Base-by-base conservation (phyloP, 2,329 filamentous ascomycete species). In the Claviceps sp. region DNA sequence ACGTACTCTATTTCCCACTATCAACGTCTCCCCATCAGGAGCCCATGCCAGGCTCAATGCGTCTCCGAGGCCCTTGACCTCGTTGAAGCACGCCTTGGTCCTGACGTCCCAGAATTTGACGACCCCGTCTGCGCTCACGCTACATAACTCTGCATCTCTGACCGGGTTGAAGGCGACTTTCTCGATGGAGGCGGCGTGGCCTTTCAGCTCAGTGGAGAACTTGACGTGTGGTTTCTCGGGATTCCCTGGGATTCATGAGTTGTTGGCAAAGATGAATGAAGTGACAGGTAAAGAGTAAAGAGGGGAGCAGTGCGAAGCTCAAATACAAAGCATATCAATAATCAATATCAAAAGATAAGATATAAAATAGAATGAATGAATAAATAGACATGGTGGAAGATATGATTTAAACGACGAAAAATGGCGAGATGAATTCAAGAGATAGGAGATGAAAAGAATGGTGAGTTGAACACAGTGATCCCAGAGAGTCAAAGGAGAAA, bases 91-190 rank as follows among this genome's bases (percentile, higher is more conserved):
- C 1, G 77, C 75, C 62, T 86, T 87, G 53, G 77, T 84, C 59
- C 86, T 74, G 13, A 89, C 85, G 61, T 91, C 86, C 86, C 86
- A 91, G 59, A 91, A 81, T 62, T 85, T 81, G 54, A 86, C 81
- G 36, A 83, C 78, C 2, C 86, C 86, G 62, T 91, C 86, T 45
- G 73, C 77, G 57, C 83, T 85, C 50, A 86, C 77, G 62, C 83
- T 88, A 58, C 83, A 87, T 8, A 91, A 72, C 67, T 90, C 83
- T 4, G 83, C 81, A 63, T 91, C 86, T 63, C 83, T 86, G 53
- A 78, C 76, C 0, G 86, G 86, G 61, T 88, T 87, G 67, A 88
- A 91, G 1, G 82, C 83, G 1, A 91, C 81, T 61, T 85, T 85
- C 62, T 89, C 86, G 45, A 90, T 81, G 29, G 76, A 66, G 26